Conservation (phyloP, 2,329 filamentous ascomycete genomes). For the Fusarium agapanthi region DNA sequence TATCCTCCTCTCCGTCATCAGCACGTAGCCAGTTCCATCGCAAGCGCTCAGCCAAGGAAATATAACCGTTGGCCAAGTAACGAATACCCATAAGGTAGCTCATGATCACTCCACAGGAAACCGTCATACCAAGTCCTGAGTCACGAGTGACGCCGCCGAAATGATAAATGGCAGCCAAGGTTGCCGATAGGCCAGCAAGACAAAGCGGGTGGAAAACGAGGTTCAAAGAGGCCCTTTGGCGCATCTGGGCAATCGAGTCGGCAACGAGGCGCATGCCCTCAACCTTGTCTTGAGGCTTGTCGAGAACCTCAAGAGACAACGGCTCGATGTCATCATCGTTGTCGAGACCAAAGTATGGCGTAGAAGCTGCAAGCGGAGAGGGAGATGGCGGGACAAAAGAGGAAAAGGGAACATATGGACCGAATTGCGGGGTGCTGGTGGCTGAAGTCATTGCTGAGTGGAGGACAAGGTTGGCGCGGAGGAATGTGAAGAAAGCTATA, state of each 20-base stretch:
- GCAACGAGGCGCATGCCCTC: conserved; percentile 77
- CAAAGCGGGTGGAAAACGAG: conserved; percentile 71
- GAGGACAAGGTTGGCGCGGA: conserved; percentile 82
- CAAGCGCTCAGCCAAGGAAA: conserved; percentile 68
- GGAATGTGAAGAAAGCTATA: conserved; percentile 82
- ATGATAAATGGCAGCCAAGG: conserved; percentile 57
- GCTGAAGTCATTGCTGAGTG: conserved; percentile 69
- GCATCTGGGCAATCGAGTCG: conserved; percentile 84
- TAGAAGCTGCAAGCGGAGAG: conserved; percentile 67
- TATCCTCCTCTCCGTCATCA: conserved; percentile 58
- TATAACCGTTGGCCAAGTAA: conserved; percentile 68
- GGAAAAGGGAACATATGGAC: conserved; percentile 54
- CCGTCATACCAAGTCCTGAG: conserved; percentile 63
- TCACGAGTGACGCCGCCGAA: conserved; percentile 59
- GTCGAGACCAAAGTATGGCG: conserved; percentile 61
- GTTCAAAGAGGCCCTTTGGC: conserved; percentile 69
- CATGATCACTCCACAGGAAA: conserved; percentile 70
- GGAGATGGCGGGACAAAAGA: conserved; percentile 57
- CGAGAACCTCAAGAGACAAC: conserved; percentile 68
- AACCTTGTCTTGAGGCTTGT: conserved; percentile 66
- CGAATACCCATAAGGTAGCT: conserved; percentile 69
- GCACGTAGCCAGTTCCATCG: conserved; percentile 67
- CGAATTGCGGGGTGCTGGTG: conserved; percentile 70
- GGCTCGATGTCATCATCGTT: conserved; percentile 61
- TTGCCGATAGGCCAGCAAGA: conserved; percentile 56